Base-by-base conservation (phyloP, 208 protist species). In the Trypanosoma lewisi region DNA sequence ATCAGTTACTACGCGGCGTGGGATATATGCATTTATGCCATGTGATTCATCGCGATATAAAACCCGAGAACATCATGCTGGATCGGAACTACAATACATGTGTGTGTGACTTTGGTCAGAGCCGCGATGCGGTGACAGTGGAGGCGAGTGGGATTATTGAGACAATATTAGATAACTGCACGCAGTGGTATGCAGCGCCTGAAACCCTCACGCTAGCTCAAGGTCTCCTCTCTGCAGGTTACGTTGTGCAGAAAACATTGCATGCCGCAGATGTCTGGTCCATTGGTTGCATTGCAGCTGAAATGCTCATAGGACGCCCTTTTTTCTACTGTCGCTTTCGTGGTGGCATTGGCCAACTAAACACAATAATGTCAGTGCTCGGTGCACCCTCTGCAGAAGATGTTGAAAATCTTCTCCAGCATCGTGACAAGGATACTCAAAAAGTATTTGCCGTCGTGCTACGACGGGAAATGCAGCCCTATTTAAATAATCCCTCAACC, bases 61-160 rank as follows among this genome's bases (percentile, higher is more conserved):
- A 97, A 62, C 94, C 94, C 8, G 82, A 91, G 61, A 97, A 97
- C 69, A 78, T 97, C 31, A 79, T 97, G 63, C 62, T 97, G 9
- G 89, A 96, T 61, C 73, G 82, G 33, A 92, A 94, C 70, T 98
- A 97, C 82, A 69, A 80, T 31, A 84, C 92, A 39, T 86, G 94
- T 56, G 80, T 99, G 17, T 96, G 91, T 23, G 98, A 99, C 76
- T 99, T 99, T 79, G 98, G 98, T 16, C 86, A 99, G 45, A 97
- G 97, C 12, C 67, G 98, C 17, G 91, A 89, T 34, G 82, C 97
- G 27, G 70, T 67, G 8, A 37, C 77, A 16, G 65, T 76, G 8
- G 66, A 77, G 28, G 69, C 36, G 27, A 44, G 64, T 14, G 73
- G 39, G 12, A 82, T 64, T 52, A 63, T 79, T 42, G 63, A 87